phyloP scores from a whole-genome alignment of 208 protist genomes.

The Acanthamoeba royreba region DNA sequence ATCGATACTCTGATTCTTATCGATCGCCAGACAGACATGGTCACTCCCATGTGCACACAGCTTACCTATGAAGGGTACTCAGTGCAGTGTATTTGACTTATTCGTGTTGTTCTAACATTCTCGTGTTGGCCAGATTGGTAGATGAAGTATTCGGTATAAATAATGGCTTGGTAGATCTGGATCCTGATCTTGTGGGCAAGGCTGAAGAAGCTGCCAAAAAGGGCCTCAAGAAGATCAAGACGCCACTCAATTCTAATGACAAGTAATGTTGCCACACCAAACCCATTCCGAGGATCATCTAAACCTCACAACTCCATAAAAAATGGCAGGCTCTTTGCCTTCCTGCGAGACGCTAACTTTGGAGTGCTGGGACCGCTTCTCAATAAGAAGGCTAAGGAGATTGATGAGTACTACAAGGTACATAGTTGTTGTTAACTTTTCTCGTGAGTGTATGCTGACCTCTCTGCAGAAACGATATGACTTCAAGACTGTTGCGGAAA shows the following conservation, averaged over 20 bases:
- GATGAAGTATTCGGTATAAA: slow-evolving; percentile 77
- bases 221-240: slow-evolving; percentile 35
- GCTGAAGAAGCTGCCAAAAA: background rate
- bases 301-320: background rate
- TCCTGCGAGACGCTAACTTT: slow-evolving; percentile 73
- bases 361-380: slow-evolving; percentile 53
- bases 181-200: slow-evolving; percentile 7
- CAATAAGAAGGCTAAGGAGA: slow-evolving; percentile 61
- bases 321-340: background rate
- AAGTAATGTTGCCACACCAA: background rate
- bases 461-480: slow-evolving; percentile 45
- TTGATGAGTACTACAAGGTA: slow-evolving; percentile 69
- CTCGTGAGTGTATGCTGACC: background rate
- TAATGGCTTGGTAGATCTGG: slow-evolving; percentile 55
- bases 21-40: slow-evolving; percentile 64
- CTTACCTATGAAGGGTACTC: slow-evolving; percentile 79
- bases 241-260: slow-evolving; percentile 72
- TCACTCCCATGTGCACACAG: slow-evolving; percentile 79
- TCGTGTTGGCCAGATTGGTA: slow-evolving; percentile 55
- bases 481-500: slow-evolving; percentile 44
- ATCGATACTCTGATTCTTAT: slow-evolving; percentile 74
- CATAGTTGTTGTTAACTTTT: background rate
- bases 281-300: background rate
- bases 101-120: background rate
- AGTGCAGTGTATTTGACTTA: background rate